Percentiles rank a stretch among this genome's conserved stretches.
Conservation (phyloP, 495 filamentous ascomycete genomes). For the Trichoderma virens region DNA sequence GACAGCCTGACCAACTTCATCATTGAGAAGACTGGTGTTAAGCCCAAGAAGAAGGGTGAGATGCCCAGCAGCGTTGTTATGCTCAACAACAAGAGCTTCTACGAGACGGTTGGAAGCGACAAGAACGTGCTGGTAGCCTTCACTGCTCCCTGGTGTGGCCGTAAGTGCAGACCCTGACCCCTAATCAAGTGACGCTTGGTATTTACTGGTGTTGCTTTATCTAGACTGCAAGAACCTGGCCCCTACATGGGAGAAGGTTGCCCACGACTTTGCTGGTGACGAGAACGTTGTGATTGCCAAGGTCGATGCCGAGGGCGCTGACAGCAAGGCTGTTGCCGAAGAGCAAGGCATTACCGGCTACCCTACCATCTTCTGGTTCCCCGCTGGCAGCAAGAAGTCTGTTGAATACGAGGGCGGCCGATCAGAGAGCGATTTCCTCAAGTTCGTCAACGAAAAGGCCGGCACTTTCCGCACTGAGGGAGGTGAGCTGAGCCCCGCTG, state of each 20-base stretch:
- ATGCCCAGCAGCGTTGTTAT: slow-evolving; percentile 64
- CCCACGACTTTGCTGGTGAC: slow-evolving; percentile 73
- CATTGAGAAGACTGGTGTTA: slow-evolving; percentile 78
- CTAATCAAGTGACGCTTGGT: slow-evolving; percentile 4
- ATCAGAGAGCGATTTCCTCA: slow-evolving; percentile 64
- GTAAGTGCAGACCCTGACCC: slow-evolving; percentile 47
- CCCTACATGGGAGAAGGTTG: slow-evolving; percentile 82
- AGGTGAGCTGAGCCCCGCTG: slow-evolving; percentile 69
- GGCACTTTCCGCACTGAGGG: slow-evolving; percentile 81
- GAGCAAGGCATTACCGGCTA: slow-evolving; percentile 76
- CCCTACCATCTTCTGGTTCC: slow-evolving; percentile 98
- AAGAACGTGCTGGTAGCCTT: slow-evolving; percentile 94
- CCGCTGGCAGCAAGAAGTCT: slow-evolving; percentile 70
- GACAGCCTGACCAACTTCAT: slow-evolving; percentile 79
- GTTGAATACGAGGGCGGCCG: slow-evolving; percentile 72
- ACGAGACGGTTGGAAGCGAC: slow-evolving; percentile 67
- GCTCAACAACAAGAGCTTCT: slow-evolving; percentile 74
- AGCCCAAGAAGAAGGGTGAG: slow-evolving; percentile 65
- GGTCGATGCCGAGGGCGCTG: slow-evolving; percentile 85
- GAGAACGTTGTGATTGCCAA: slow-evolving; percentile 78
- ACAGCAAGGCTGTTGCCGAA: slow-evolving; percentile 66
- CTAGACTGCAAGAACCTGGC: slow-evolving; percentile 94
- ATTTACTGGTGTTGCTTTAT: background rate
- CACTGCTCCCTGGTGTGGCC: slow-evolving; percentile 94
- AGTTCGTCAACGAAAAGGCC: slow-evolving; percentile 81